Evolutionary conservation across 129 eudicot genomes (phyloP).

Genomic region (Oenanthe sinensis): DNA sequence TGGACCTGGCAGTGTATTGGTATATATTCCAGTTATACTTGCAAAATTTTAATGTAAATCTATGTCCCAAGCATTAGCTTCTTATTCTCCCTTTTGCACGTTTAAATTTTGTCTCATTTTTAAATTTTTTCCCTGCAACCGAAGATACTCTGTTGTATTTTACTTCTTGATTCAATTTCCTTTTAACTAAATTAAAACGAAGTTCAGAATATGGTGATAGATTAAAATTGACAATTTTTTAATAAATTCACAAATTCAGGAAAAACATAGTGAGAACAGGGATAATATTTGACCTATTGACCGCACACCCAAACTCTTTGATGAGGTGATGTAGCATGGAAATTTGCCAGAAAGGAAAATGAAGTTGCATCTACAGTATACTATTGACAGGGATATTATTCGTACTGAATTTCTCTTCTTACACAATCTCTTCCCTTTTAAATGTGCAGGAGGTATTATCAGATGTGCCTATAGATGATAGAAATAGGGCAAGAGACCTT

Average conservation of each 20-base stretch:
- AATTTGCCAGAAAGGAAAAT: not conserved
- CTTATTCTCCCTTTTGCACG: not conserved
- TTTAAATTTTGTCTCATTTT: not conserved
- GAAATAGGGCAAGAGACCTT: constrained; percentile 44
- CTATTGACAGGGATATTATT: not conserved
- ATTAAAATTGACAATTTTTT: not conserved
- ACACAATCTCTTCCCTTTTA: not conserved
- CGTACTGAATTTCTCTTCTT: not conserved
- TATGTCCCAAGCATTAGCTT: not conserved
- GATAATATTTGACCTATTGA: not conserved
- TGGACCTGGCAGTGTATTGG: constrained; percentile 96
- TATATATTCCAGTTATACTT: constrained; percentile 34
- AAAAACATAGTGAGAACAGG: not conserved
- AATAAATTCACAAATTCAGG: not conserved
- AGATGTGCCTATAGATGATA: constrained; percentile 75
- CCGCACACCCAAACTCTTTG: not conserved
- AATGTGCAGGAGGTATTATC: constrained; percentile 70
- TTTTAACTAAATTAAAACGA: not conserved
- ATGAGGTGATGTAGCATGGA: not conserved
- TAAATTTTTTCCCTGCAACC: not conserved
- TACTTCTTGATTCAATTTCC: not conserved
- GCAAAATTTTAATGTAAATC: not conserved
- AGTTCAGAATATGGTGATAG: not conserved
- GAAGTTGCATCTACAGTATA: not conserved
- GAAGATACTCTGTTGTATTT: not conserved